phyloP scores from a whole-genome alignment of 2,329 filamentous ascomycete genomes.

The Ilyonectria destructans region DNA sequence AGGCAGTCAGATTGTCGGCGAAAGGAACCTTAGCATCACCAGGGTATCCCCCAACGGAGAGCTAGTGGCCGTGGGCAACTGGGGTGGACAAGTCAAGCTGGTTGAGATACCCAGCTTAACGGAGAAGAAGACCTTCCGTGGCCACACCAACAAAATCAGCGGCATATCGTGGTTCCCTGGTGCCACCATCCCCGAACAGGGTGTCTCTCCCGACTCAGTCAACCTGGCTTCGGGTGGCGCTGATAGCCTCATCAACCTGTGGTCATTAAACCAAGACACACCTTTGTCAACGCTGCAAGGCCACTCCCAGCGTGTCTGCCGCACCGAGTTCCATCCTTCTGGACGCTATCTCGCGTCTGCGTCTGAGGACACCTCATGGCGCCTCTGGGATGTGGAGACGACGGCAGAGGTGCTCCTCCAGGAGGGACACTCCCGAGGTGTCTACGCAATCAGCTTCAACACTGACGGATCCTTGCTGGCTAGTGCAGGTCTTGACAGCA shows the following conservation, averaged over 20 bases:
- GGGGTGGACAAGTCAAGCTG: constrained; percentile 91
- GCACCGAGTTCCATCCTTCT: constrained; percentile 95
- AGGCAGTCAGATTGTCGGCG: constrained; percentile 92
- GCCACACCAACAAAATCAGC: constrained; percentile 91
- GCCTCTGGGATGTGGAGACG: constrained; percentile 93
- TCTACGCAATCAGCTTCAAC: constrained; percentile 93
- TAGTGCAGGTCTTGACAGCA: constrained; percentile 94
- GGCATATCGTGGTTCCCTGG: constrained; percentile 93
- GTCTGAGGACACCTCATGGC: constrained; percentile 97
- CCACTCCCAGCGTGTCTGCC: constrained; percentile 89
- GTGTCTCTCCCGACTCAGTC: constrained; percentile 80
- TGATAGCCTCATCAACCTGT: constrained; percentile 89
- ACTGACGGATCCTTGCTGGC: constrained; percentile 91
- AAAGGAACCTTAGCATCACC: constrained; percentile 92
- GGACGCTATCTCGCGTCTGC: constrained; percentile 92
- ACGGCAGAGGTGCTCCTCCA: constrained; percentile 89
- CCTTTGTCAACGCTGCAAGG: constrained; percentile 87
- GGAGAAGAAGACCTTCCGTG: constrained; percentile 82
- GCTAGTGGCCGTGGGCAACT: constrained; percentile 90
- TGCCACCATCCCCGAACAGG: constrained; percentile 80
- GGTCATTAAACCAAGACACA: constrained; percentile 90
- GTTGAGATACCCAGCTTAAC: constrained; percentile 88
- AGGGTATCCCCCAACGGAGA: constrained; percentile 90
- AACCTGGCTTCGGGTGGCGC: constrained; percentile 94
- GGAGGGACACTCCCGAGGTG: constrained; percentile 94